These are phyloP conservation scores for Sphenostylis stenocarpa DNA, from an alignment of 306 rosid genomes.

Conservation along the genomic window DNA sequence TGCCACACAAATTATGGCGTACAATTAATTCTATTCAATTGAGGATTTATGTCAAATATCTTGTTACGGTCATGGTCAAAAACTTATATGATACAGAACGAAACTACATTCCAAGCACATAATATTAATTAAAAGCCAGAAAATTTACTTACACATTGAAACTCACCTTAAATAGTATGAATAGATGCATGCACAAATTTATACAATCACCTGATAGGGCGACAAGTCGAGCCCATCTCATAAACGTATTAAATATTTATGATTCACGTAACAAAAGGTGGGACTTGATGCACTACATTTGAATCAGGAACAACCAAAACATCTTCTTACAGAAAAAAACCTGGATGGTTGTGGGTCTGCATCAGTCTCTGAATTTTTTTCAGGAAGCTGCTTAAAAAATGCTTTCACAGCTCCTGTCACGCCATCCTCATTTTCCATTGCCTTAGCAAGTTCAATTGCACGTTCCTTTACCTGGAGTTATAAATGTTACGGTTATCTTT, in stretches of 20 bases:
- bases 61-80: background rate
- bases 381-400: conserved; percentile 89
- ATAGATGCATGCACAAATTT: background rate
- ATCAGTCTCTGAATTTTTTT: conserved; percentile 48
- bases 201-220: conserved; percentile 1
- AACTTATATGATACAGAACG: background rate
- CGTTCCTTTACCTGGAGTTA: conserved; percentile 72
- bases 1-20: background rate
- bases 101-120: background rate
- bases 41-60: background rate
- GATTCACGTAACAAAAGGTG: conserved; percentile 11
- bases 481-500: background rate
- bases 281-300: conserved; percentile 11
- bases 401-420: conserved; percentile 97
- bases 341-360: conserved; percentile 49
- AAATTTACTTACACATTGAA: conserved; percentile 29
- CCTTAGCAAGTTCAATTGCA: conserved; percentile 81
- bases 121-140: conserved; percentile 18
- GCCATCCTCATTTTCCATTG: conserved; percentile 95
- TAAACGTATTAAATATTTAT: background rate
- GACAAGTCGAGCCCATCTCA: conserved; percentile 1
- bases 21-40: background rate
- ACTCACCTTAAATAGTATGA: conserved; percentile 13
- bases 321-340: conserved; percentile 60
- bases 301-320: conserved; percentile 80